Evolutionary conservation across 768 basidiomycete species (phyloP), one percentile per base, ranked within the genome.

Genomic region (Hebeloma cylindrosporum): DNA sequence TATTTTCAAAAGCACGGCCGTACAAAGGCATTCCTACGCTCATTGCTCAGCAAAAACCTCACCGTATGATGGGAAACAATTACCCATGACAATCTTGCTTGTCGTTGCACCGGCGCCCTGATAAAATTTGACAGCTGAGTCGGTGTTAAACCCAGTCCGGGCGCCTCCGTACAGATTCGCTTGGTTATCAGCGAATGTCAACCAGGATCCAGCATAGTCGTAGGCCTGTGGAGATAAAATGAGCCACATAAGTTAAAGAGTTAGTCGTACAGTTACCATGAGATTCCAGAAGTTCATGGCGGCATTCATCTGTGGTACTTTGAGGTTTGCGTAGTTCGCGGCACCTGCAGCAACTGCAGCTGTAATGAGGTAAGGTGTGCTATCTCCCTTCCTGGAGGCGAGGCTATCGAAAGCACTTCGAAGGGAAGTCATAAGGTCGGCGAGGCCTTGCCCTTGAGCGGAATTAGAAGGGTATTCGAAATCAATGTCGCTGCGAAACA

Each of bases 121-220:
- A 58, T 85, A 91, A 62, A 72, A 76, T 40, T 76, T 70, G 51
- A 90, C 63, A 3, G 87, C 85, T 11, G 64, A 64, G 50, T 90
- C 84, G 9, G 87, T 86, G 56, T 71, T 85, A 40, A 87, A 77
- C 10, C 72, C 72, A 3, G 83, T 85, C 39, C 78, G 74, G 2
- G 63, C 64, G 13, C 82, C 83, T 23, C 80, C 79, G 56, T 83
- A 91, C 4, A 91, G 56, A 54, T 85, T 87, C 5, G 87, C 84
- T 48, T 74, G 69, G 57, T 74, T 72, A 43, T 69, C 70, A 27
- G 78, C 65, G 31, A 52, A 81, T n/a, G 70, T 74, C 23, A 84
- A 62, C 88, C 88, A 93, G 1, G 85, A 82, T 1, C 87, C 88
- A 32, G 86, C 77, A 60, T 87, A 89, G 59, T 88, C 84, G 50